Evolutionary conservation across 2,329 filamentous ascomycete genomes (phyloP), one percentile per base, ranked within the genome.

Genomic region (Ophiostoma piceae): DNA sequence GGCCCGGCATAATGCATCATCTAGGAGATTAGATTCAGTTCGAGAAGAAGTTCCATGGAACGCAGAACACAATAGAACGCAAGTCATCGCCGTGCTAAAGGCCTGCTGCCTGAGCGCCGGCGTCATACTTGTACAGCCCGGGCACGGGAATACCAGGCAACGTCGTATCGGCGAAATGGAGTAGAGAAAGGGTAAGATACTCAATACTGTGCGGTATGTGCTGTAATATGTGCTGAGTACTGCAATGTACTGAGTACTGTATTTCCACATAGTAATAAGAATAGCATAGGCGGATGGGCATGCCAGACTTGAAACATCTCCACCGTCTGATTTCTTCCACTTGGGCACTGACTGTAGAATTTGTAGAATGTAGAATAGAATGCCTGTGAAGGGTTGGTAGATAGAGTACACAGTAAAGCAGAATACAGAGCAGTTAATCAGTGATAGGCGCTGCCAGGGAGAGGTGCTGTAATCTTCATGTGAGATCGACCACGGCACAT

Each of bases 251-350:
- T 47, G 4, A 19, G 43, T n/a, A 8, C 43, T 47, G 51, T 57
- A 57, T 29, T 57, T 57, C n/a, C 8, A 57, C 51, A 57, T 26
- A 57, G 9, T 12, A 57, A 57, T 22, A 57, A 57, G 51, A 57
- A 57, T 57, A 57, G 22, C 14, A 57, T 57, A 57, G 22, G 14
- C 39, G 51, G 51, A 57, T 29, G 51, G 51, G 51, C 51, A 57
- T 57, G 51, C 22, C 11, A 57, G 51, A 57, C 51, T 29, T 57
- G 51, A 57, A 57, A 57, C 51, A 57, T 29, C n/a, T 29, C 51
- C 51, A 57, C 51, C 12, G 22, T 57, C 51, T 57, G n/a, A 14
- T 57, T 57, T 57, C 51, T 57, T 26, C 51, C 51, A 57, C 51
- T 57, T 57, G n/a, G 43, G 16, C 16, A 47, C 41, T 47, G 43